Evolutionary conservation across 2,329 filamentous ascomycete species (phyloP).

Genomic region (Alternaria rosae): DNA sequence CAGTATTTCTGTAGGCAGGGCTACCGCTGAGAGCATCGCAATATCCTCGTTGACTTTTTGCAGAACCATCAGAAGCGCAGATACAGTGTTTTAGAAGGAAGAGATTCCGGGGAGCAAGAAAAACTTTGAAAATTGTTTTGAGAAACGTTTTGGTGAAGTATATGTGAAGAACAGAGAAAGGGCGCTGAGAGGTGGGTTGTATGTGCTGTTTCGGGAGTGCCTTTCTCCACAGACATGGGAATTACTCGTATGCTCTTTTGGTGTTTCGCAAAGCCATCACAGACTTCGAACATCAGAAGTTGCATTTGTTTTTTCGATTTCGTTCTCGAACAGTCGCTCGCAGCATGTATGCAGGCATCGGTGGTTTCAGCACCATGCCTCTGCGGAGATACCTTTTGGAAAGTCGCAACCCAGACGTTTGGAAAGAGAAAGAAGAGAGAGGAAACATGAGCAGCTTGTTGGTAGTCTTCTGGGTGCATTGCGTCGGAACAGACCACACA

Average conservation of each 20-base stretch:
- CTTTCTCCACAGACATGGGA: not conserved
- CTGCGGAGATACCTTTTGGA: rapidly evolving
- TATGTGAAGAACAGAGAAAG: no score
- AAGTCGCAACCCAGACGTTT: not conserved
- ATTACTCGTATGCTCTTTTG: no score
- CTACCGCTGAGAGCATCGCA: not conserved
- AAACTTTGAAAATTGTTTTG: no score
- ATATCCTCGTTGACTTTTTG: not conserved
- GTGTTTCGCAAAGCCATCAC: not conserved
- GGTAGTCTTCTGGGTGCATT: no score
- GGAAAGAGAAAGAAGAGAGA: not conserved
- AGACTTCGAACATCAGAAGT: not conserved
- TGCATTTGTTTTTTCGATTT: not conserved
- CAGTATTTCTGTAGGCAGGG: not conserved
- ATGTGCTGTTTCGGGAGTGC: not conserved
- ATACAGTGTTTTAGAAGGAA: no score
- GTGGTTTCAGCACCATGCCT: no score
- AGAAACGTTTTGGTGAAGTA: no score
- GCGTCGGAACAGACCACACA: no score
- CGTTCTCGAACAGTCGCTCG: not conserved
- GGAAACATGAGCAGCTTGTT: not conserved
- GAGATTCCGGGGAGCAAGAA: no score
- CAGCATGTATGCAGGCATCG: no score
- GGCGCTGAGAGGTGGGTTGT: not conserved
- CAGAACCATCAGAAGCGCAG: not conserved